Conservation (phyloP, 2,329 filamentous ascomycete genomes). For the Cryphonectria radicalis region DNA sequence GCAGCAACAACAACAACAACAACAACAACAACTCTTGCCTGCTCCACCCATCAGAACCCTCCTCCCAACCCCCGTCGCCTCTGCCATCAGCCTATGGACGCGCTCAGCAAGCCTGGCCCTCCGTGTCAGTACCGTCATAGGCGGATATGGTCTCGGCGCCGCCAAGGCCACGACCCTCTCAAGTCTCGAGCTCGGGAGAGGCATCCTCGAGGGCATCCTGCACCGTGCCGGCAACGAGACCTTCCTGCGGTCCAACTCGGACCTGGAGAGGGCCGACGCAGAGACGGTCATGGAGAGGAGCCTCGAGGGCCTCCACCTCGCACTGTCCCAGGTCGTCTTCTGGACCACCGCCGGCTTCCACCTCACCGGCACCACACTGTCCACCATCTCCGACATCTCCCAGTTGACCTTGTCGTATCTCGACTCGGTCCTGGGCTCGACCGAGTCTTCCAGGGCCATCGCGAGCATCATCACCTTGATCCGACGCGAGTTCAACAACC, state of each 20-base stretch:
- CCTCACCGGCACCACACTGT: constrained; percentile 59
- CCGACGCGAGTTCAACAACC: constrained; percentile 66
- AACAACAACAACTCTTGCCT: constrained; percentile 13
- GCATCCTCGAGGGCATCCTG: constrained; percentile 58
- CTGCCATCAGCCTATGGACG: constrained; percentile 63
- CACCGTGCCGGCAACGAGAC: constrained; percentile 57
- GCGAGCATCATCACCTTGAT: constrained; percentile 69
- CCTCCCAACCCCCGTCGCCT: constrained; percentile 61
- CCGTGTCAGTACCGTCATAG: constrained; percentile 56
- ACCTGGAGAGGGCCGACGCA: constrained; percentile 55
- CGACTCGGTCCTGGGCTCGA: constrained; percentile 69
- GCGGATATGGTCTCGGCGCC: constrained; percentile 56
- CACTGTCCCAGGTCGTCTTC: constrained; percentile 63
- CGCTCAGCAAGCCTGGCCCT: constrained; percentile 63
- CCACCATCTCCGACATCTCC: constrained; percentile 58
- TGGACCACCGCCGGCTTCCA: constrained; percentile 66
- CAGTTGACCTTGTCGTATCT: constrained; percentile 62
- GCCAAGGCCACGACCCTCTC: constrained; percentile 61
- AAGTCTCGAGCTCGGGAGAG: constrained; percentile 59
- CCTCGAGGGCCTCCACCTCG: constrained; percentile 59
- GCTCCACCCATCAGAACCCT: constrained; percentile 50
- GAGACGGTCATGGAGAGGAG: constrained; percentile 61
- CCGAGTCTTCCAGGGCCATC: constrained; percentile 70
- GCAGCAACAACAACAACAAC: background rate
- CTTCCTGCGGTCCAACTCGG: constrained; percentile 47